Percentiles rank a stretch among this genome's conserved stretches.
phyloP scores from a whole-genome alignment of 495 filamentous ascomycete species.

The Podospora conica region DNA sequence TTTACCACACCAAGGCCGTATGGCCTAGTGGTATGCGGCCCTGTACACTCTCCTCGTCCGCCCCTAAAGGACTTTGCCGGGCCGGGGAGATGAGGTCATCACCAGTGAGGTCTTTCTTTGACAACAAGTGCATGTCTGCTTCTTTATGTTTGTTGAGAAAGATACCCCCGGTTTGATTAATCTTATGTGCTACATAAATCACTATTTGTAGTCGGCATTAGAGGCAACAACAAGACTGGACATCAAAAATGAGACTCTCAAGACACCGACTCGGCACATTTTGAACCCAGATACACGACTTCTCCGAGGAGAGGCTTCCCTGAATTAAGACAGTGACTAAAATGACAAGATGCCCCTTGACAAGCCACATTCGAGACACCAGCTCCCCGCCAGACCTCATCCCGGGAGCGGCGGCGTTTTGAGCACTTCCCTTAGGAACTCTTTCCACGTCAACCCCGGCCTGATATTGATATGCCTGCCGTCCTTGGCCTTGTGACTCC shows the following conservation, averaged over 20 bases:
- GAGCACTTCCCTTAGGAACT: slow-evolving; percentile 7
- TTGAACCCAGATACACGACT: not conserved
- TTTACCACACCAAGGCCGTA: no score
- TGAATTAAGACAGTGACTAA: not conserved
- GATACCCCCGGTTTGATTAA: not conserved
- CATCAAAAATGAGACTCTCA: not conserved
- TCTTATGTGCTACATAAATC: not conserved
- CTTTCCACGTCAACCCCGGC: slow-evolving; percentile 18
- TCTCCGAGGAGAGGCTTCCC: not conserved
- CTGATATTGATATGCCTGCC: slow-evolving; percentile 13
- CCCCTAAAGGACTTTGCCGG: no score
- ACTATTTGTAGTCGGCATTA: not conserved
- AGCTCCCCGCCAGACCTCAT: not conserved
- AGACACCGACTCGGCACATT: not conserved
- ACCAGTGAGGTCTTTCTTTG: no score
- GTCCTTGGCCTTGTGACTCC: slow-evolving; percentile 1
- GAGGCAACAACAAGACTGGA: not conserved
- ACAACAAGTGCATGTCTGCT: no score
- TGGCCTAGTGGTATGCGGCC: no score
- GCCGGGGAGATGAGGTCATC: no score
- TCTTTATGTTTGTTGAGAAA: not conserved
- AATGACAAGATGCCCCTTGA: not conserved
- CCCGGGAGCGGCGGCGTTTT: not conserved
- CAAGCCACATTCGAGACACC: not conserved
- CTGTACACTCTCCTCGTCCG: no score